Evolutionary conservation across 495 filamentous ascomycete species (phyloP), one percentile per base, ranked within the genome.

Genomic region (Lepidopterella palustris): DNA sequence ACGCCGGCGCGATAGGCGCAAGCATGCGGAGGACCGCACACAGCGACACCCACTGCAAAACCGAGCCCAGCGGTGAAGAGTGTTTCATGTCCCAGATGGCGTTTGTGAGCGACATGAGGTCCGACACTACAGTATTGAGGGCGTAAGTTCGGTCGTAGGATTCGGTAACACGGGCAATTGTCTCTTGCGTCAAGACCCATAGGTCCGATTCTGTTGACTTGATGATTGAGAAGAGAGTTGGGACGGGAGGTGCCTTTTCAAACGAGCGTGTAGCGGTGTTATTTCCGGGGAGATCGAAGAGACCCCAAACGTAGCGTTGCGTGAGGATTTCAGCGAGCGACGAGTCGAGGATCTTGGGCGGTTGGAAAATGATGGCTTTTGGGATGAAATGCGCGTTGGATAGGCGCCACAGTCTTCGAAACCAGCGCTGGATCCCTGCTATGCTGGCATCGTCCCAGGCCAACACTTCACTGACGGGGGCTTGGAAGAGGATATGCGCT

Each of bases 391-490:
- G 8, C 28, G n/a, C 60, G 25, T 32, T 47, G 2, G 56, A 67
- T 0, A 86, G 65, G 39, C 84, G 80, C 73, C 82, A 79, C 11
- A 92, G 70, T 31, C 86, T 80, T 1, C 75, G 71, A 40, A 95
- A 77, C 90, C 90, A 96, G 26, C 90, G 79, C 42, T 87, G 84
- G 8, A 95, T 80, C 4, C 90, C 90, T 8, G 83, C 76, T 58
- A 96, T 91, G 72, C 86, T 88, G n/a, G 77, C 74, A 57, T 88
- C 88, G 56, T 96, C 88, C 90, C 90, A 96, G 66, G 92, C 88
- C 0, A 96, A 76, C 0, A 92, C 81, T 54, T 93, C 90, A 60
- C 78, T 83, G 8, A 92, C 85, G 0, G 90, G 89, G 0, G 90
- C 90, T 50, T 89, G 85, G 75, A 96, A 96, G 11, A 96, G 78